Evolutionary conservation across 306 rosid species (phyloP).

Genomic region (Quercus dentata): DNA sequence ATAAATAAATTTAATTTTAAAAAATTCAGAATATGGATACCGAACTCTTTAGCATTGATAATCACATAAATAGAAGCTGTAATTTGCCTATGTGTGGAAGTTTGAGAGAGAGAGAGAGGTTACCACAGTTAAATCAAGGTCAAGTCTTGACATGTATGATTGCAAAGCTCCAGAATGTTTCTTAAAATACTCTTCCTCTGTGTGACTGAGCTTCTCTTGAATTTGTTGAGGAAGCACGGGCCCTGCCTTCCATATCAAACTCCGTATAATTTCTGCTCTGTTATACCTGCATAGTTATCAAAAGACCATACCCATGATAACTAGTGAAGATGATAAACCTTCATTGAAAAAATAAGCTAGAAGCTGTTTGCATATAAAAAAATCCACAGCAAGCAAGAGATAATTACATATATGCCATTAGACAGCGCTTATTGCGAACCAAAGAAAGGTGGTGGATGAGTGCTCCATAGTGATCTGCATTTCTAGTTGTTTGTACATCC

Average conservation of each 20-base stretch:
- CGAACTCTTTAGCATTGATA: not conserved
- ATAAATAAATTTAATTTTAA: not conserved
- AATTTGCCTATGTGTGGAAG: not conserved
- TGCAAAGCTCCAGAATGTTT: slow-evolving; percentile 64
- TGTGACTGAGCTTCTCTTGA: slow-evolving; percentile 66
- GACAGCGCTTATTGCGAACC: slow-evolving; percentile 85
- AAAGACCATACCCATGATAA: not conserved
- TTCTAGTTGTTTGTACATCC: slow-evolving; percentile 77
- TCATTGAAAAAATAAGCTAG: not conserved
- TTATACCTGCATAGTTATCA: slow-evolving; percentile 45
- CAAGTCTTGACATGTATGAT: slow-evolving; percentile 56
- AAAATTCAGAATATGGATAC: not conserved
- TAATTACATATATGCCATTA: slow-evolving; percentile 72
- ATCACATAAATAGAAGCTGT: not conserved
- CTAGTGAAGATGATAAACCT: not conserved
- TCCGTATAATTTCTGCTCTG: slow-evolving; percentile 61
- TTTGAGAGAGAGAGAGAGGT: slow-evolving; percentile 12
- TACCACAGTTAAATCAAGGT: slow-evolving; percentile 87
- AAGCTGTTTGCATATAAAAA: slow-evolving; percentile 2
- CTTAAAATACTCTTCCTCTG: slow-evolving; percentile 72
- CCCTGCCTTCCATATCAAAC: slow-evolving; percentile 83
- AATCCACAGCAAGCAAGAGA: not conserved
- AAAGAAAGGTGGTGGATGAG: slow-evolving; percentile 86
- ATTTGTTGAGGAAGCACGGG: slow-evolving; percentile 66
- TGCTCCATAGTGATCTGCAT: slow-evolving; percentile 79